These are phyloP conservation scores for Alternaria arbusti DNA, from an alignment of 2,329 filamentous ascomycete species.

Conservation along the genomic window DNA sequence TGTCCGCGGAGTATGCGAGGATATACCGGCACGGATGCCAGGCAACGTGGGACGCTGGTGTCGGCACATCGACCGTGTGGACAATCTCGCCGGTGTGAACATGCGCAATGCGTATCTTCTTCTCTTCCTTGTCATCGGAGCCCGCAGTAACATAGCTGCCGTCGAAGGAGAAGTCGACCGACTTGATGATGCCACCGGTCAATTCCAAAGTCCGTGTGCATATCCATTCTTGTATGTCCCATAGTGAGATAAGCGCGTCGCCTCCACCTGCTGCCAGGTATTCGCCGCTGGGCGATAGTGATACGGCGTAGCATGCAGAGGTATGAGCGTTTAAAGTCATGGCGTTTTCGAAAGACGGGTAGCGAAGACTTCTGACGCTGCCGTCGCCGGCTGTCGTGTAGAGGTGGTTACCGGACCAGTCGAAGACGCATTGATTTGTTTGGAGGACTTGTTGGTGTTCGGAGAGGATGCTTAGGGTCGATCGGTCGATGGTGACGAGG, in stretches of 20 bases:
- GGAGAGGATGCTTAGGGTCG: conserved; percentile 61
- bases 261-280: conserved; percentile 77
- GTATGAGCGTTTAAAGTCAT: conserved; percentile 74
- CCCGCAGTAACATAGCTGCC: conserved; percentile 77
- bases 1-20: conserved; percentile 73
- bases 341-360: conserved; percentile 53
- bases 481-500: conserved; percentile 68
- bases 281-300: conserved; percentile 72
- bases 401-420: conserved; percentile 73
- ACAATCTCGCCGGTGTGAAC: conserved; percentile 76
- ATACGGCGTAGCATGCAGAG: conserved; percentile 71
- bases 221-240: conserved; percentile 80
- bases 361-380: conserved; percentile 69
- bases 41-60: conserved; percentile 69
- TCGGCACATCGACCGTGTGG: conserved; percentile 72
- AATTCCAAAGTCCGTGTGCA: conserved; percentile 73
- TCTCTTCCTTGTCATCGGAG: conserved; percentile 76
- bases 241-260: conserved; percentile 76
- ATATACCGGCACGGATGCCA: conserved; percentile 80
- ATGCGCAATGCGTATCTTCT: conserved; percentile 72
- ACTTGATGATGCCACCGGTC: conserved; percentile 73
- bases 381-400: conserved; percentile 76
- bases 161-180: conserved; percentile 79
- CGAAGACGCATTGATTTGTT: conserved; percentile 77
- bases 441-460: conserved; percentile 67